These are phyloP conservation scores for Wickerhamomyces bisporus DNA, from an alignment of 805 yeast species.

Conservation along the genomic window DNA sequence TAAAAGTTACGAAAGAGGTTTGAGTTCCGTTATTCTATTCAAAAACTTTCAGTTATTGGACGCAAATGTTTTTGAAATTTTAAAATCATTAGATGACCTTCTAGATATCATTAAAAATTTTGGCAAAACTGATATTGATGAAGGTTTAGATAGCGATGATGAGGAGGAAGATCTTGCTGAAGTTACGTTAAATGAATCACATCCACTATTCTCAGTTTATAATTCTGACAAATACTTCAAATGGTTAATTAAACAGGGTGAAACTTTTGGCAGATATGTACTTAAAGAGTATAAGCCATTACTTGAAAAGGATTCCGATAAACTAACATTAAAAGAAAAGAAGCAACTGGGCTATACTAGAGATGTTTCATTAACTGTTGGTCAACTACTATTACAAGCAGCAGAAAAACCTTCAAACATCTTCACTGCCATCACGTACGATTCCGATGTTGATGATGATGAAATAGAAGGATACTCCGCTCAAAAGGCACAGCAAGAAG, in stretches of 20 bases:
- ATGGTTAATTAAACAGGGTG: slow-evolving; percentile 38
- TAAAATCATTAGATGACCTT: slow-evolving; percentile 60
- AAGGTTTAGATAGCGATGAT: slow-evolving; percentile 54
- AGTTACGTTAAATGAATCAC: slow-evolving; percentile 37
- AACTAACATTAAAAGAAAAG: slow-evolving; percentile 13
- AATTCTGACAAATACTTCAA: slow-evolving; percentile 39
- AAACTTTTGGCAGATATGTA: slow-evolving; percentile 18
- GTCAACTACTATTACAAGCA: slow-evolving; percentile 58
- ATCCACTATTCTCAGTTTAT: slow-evolving; percentile 48
- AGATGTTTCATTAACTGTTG: slow-evolving; percentile 45
- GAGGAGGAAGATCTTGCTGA: slow-evolving; percentile 37
- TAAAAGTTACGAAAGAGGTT: slow-evolving; percentile 40
- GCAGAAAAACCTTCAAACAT: slow-evolving; percentile 56
- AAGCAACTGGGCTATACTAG: slow-evolving; percentile 27
- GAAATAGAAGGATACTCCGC: slow-evolving; percentile 22
- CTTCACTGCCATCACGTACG: slow-evolving; percentile 55
- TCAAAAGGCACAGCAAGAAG: slow-evolving; percentile 43
- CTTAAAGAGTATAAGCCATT: slow-evolving; percentile 11
- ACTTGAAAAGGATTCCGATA: slow-evolving; percentile 7
- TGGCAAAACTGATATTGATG: slow-evolving; percentile 50
- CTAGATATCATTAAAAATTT: slow-evolving; percentile 64
- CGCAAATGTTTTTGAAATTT: slow-evolving; percentile 42
- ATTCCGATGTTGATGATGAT: slow-evolving; percentile 38
- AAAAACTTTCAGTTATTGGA: slow-evolving; percentile 30
- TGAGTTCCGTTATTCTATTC: slow-evolving; percentile 20